A percentile compares a stretch with the other conserved stretches of the same genome.
These are phyloP conservation scores for Thoreauomyces humboldtii DNA, from an alignment of 192 early-diverging fungal species.

Conservation along the genomic window DNA sequence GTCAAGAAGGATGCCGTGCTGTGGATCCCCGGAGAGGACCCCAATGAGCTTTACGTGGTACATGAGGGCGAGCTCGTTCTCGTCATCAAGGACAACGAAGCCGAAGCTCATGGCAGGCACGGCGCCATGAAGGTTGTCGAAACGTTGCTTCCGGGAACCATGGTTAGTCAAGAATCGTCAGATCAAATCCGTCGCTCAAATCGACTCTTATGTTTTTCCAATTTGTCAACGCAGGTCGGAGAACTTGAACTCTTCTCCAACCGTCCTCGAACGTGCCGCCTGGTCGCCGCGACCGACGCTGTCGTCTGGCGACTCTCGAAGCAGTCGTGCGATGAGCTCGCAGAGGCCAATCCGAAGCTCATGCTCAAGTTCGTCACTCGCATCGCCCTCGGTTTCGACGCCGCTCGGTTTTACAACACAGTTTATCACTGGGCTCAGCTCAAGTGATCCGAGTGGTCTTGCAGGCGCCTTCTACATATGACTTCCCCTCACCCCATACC, in stretches of 20 bases:
- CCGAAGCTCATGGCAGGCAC: neutral
- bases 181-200: no score
- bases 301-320: constrained; percentile 75
- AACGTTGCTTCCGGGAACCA: constrained; percentile 87
- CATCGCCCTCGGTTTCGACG: constrained; percentile 60
- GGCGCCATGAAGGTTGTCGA: constrained; percentile 57
- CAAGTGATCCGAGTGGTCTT: constrained; percentile 9
- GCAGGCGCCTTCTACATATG: no score
- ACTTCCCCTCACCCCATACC: no score
- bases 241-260: constrained; percentile 77
- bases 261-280: constrained; percentile 32
- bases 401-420: constrained; percentile 33
- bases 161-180: constrained; percentile 44
- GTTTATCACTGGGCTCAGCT: constrained; percentile 26
- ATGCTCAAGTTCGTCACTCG: constrained; percentile 73
- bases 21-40: constrained; percentile 62
- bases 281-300: constrained; percentile 60
- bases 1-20: constrained; percentile 56
- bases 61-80: constrained; percentile 73
- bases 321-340: constrained; percentile 63
- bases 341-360: constrained; percentile 63
- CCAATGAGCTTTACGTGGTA: constrained; percentile 69
- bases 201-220: neutral
- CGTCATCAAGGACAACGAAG: constrained; percentile 33
- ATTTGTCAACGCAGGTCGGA: constrained; percentile 54